phyloP scores from a whole-genome alignment of 768 basidiomycete species.

The Calocybe gangraenosa region DNA sequence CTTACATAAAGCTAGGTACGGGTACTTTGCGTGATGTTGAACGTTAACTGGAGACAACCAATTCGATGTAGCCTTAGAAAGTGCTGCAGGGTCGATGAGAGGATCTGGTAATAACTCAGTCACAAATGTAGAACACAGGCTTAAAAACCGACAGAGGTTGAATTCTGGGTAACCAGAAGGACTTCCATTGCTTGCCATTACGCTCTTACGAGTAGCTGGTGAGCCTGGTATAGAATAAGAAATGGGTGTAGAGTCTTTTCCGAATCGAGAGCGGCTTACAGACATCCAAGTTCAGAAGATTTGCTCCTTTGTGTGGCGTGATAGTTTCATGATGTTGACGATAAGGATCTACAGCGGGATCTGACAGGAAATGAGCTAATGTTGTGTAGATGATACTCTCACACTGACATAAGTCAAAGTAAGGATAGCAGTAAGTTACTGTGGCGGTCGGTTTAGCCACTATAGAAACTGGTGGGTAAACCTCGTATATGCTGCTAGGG shows the following conservation, averaged over 20 bases:
- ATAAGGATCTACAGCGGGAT: constrained; percentile 15
- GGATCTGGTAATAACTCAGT: no score
- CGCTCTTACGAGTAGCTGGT: no score
- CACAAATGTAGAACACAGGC: background rate
- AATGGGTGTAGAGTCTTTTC: no score
- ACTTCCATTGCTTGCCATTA: no score
- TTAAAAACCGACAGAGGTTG: constrained; percentile 27
- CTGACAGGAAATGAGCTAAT: constrained; percentile 3
- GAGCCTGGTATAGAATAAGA: no score
- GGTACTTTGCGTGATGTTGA: constrained; percentile 1
- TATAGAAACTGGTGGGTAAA: constrained; percentile 27
- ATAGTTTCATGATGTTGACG: background rate
- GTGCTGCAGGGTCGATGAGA: background rate
- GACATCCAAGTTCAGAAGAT: no score
- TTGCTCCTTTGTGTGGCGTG: background rate
- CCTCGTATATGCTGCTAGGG: constrained; percentile 31
- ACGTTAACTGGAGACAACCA: background rate
- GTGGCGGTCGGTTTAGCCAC: background rate
- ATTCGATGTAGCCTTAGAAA: background rate
- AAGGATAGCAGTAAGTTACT: constrained; percentile 9
- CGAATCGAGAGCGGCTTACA: no score
- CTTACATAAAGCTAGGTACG: constrained; percentile 9
- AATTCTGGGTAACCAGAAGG: constrained; percentile 18
- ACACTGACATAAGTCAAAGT: constrained; percentile 17
- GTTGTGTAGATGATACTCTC: no score